Conservation (phyloP, 108 stramenopile species). For the Skeletonema grethae region DNA sequence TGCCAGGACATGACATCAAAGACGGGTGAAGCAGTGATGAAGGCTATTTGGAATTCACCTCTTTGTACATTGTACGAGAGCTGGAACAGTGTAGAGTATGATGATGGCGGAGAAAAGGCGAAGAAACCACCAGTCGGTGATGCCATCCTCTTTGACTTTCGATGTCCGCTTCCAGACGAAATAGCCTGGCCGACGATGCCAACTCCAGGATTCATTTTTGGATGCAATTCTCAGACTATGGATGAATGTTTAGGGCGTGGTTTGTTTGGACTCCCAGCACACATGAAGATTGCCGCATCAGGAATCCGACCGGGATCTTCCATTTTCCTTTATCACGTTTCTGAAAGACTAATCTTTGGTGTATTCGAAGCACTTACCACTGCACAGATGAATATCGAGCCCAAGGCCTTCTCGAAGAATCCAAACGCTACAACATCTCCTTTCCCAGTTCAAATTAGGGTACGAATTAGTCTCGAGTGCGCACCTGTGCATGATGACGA, state of each 20-base stretch:
- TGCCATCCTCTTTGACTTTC: constrained; percentile 74
- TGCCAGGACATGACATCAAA: constrained; percentile 80
- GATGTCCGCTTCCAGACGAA: constrained; percentile 69
- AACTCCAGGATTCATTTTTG: constrained; percentile 90
- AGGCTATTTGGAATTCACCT: constrained; percentile 87
- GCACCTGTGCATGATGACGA: constrained; percentile 88
- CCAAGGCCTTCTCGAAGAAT: constrained; percentile 86
- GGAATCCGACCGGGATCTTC: constrained; percentile 78
- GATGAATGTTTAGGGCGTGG: constrained; percentile 88
- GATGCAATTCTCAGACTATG: constrained; percentile 85
- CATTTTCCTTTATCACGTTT: constrained; percentile 89
- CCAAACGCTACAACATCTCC: constrained; percentile 84
- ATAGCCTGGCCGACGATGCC: constrained; percentile 80
- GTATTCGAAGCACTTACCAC: constrained; percentile 90
- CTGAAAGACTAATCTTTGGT: constrained; percentile 83
- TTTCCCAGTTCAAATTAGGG: constrained; percentile 85
- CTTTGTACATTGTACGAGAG: constrained; percentile 83
- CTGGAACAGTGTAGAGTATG: constrained; percentile 60
- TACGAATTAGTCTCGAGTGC: constrained; percentile 83
- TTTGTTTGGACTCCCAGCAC: constrained; percentile 85
- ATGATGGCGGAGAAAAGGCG: constrained; percentile 40
- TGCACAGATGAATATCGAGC: constrained; percentile 79
- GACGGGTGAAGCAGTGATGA: constrained; percentile 87
- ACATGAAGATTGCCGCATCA: constrained; percentile 85
- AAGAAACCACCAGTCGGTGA: constrained; percentile 67